These are phyloP conservation scores for Rhinocladiella mackenziei DNA, from an alignment of 2,329 filamentous ascomycete species.

Conservation along the genomic window DNA sequence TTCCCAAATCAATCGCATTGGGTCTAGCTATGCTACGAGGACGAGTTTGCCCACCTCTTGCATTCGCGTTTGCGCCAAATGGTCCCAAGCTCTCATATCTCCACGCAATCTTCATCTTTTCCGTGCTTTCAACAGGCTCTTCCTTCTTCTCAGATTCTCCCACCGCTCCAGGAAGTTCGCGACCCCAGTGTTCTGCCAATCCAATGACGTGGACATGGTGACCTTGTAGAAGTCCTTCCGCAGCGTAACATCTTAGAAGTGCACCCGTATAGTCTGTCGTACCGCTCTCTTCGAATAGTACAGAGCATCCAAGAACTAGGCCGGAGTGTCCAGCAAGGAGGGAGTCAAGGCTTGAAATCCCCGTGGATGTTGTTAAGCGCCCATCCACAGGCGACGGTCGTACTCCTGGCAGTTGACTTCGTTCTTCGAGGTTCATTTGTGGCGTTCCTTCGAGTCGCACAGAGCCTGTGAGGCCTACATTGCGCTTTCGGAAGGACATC, in stretches of 20 bases:
- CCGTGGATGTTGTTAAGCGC: constrained; percentile 83
- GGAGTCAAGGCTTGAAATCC: constrained; percentile 77
- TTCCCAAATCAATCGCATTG: constrained; percentile 17
- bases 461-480: constrained; percentile 52
- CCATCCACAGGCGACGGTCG: constrained; percentile 87
- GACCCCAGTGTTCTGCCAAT: constrained; percentile 71
- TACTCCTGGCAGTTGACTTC: constrained; percentile 50
- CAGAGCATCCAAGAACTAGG: constrained; percentile 71
- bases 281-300: constrained; percentile 81
- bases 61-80: constrained; percentile 54
- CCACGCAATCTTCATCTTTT: constrained; percentile 99
- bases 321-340: constrained; percentile 83
- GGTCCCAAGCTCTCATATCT: constrained; percentile 82
- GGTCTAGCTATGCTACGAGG: constrained; percentile 24
- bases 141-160: constrained; percentile 48
- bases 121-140: constrained; percentile 44
- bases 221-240: constrained; percentile 86
- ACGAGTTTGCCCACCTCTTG: constrained; percentile 55
- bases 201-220: constrained; percentile 85
- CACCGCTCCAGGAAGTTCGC: constrained; percentile 73
- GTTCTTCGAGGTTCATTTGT: constrained; percentile 20
- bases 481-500: constrained; percentile 68
- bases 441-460: constrained; percentile 33
- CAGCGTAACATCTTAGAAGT: constrained; percentile 81
- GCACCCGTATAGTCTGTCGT: constrained; percentile 91